Percentiles rank a stretch among this genome's conserved stretches.
These are phyloP conservation scores for Parmales sp. DNA, from an alignment of 108 stramenopile genomes.

Conservation along the genomic window DNA sequence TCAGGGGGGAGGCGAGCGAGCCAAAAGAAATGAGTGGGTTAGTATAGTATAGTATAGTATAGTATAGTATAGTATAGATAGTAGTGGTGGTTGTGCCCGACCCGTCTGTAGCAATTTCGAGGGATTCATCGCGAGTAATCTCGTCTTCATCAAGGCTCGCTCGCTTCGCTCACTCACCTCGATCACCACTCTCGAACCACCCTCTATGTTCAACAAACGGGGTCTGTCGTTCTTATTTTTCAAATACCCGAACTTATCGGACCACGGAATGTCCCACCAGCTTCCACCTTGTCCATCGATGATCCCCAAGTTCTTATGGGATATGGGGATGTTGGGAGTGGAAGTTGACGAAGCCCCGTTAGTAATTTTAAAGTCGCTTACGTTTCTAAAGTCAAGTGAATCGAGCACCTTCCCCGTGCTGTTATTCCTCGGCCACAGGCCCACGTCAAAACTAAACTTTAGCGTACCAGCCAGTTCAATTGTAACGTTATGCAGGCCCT, in stretches of 20 bases:
- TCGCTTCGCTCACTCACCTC: not conserved
- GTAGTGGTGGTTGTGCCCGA: no score
- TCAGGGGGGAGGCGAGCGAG: no score
- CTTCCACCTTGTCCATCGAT: not conserved
- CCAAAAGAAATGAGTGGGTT: no score
- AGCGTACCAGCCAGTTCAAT: not conserved
- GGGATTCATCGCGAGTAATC: not conserved
- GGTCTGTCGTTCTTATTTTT: not conserved
- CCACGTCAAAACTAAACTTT: not conserved
- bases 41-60: no score
- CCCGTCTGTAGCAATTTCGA: no score
- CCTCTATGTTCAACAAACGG: not conserved
- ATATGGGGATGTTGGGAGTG: no score
- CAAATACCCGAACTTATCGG: not conserved
- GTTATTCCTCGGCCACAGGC: slow-evolving; percentile 2
- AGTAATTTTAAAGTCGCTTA: not conserved
- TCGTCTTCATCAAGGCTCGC: not conserved
- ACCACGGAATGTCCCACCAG: slow-evolving; percentile 14
- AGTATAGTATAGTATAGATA: no score
- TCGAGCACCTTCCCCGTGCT: not conserved
- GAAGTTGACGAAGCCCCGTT: no score
- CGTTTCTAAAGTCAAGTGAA: not conserved
- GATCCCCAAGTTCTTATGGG: not conserved
- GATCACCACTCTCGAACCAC: not conserved
- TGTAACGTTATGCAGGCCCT: not conserved